These are phyloP conservation scores for Aegilops tauschii DNA, from an alignment of 176 grass and related monocot genomes.

Conservation along the genomic window DNA sequence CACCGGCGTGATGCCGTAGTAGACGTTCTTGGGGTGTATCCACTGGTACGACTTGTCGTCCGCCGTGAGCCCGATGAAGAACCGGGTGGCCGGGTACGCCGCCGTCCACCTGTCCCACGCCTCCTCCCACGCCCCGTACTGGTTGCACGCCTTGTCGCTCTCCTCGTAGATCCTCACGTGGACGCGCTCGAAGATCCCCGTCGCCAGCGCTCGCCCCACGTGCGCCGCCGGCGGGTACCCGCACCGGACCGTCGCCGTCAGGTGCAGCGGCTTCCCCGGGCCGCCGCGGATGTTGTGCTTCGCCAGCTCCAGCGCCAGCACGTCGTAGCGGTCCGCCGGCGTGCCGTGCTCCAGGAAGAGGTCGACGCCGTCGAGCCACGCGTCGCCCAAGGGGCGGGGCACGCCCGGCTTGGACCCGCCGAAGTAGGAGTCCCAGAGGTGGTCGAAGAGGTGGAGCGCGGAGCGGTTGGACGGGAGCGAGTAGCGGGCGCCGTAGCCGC, in stretches of 20 bases:
- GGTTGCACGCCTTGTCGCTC: background rate
- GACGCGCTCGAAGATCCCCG: constrained; percentile 25
- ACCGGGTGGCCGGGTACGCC: constrained; percentile 9
- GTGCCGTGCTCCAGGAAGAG: constrained; percentile 14
- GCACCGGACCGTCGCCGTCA: constrained; percentile 33
- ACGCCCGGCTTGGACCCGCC: background rate
- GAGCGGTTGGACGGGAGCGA: background rate
- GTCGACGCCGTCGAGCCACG: constrained; percentile 3
- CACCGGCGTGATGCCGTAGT: background rate
- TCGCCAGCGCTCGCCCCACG: background rate
- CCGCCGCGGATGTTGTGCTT: background rate
- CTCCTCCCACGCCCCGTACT: background rate
- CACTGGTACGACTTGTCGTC: background rate
- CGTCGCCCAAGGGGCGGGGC: background rate
- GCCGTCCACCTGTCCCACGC: constrained; percentile 23
- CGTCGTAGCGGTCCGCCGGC: background rate
- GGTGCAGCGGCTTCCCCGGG: background rate
- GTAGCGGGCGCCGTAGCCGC: background rate
- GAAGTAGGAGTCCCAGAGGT: background rate
- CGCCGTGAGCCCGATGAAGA: background rate
- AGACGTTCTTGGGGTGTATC: background rate
- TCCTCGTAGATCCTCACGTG: constrained; percentile 5
- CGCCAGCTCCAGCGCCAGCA: background rate
- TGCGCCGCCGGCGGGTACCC: background rate
- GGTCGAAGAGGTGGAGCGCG: background rate